Percentiles rank a stretch among this genome's conserved stretches.
Evolutionary conservation across 805 yeast genomes (phyloP).

Genomic region (Candida tallmaniae): DNA sequence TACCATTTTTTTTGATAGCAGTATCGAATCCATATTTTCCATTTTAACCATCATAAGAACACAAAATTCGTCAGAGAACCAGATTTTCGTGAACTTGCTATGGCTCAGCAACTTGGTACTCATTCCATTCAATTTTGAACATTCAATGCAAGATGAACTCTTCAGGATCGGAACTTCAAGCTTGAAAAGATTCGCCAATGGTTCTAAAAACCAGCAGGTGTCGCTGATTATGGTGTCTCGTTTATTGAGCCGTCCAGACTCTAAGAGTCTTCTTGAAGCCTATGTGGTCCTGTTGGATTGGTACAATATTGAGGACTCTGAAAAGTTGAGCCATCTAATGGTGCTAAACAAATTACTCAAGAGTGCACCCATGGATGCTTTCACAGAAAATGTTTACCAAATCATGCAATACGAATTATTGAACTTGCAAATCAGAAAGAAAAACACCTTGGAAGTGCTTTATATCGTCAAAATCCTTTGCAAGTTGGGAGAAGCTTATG

Average conservation of each 20-base stretch:
- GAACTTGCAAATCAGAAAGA: neutral
- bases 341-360: conserved; percentile 37
- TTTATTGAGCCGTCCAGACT: conserved; percentile 49
- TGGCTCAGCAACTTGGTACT: conserved; percentile 71
- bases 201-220: conserved; percentile 57
- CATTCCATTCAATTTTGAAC: conserved; percentile 65
- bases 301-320: conserved; percentile 4
- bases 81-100: conserved; percentile 43
- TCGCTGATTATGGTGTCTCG: conserved; percentile 50
- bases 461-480: conserved; percentile 31
- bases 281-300: conserved; percentile 21
- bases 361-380: conserved; percentile 1
- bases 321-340: conserved; percentile 36
- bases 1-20: conserved; percentile 55
- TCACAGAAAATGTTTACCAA: conserved; percentile 1
- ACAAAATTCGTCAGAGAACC: conserved; percentile 12
- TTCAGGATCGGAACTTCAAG: conserved; percentile 28
- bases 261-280: conserved; percentile 14
- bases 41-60: conserved; percentile 16
- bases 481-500: conserved; percentile 30
- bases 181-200: conserved; percentile 27
- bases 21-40: conserved; percentile 45
- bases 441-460: conserved; percentile 11
- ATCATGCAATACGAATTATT: conserved; percentile 13
- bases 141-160: conserved; percentile 28